Evolutionary conservation across 805 yeast species (phyloP), one percentile per base, ranked within the genome.

Genomic region (Yamadazyma philogaea): DNA sequence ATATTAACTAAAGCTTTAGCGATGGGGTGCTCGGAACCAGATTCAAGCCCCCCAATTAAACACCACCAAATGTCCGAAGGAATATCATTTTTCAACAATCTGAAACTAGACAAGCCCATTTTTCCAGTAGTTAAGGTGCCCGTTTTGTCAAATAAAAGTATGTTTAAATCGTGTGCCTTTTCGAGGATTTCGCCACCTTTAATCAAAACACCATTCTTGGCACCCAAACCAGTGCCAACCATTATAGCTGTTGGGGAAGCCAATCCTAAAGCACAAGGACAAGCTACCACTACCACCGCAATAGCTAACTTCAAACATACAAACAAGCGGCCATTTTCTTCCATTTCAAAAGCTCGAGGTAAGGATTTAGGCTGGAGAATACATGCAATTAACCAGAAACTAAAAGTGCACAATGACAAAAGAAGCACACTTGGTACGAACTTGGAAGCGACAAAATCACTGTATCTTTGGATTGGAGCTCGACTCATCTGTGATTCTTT

Each of bases 201-300:
- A 54, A 93, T 85, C 41, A 93, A 69, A 4, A 93, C 84, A 15
- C 99, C 98, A 60, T 87, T 73, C 11, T 77, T 63, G 0, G 99
- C 98, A 31, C 96, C 98, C 17, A 88, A 84, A 31, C 99, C 99
- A 2, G 98, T 91, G 7, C 97, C 99, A 2, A 93, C 99, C 97
- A 95, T 93, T 8, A 93, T 87, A 0, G 98, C 98, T 1, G 99
- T 95, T 1, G 99, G 99, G 0, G 98, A 96, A 3, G 97, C 97
- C 39, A 93, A 72, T 2, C 99, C 99, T 18, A 93, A 66, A 0
- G 99, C 98, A 74, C 99, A 93, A 0, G 99, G 99, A 64, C 99
- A 93, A 1, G 99, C 99, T 38, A 93, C 97, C 8, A 93, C 96
- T 49, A 95, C 78, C 4, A 93, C 99, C 6, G 95, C 82, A 20